phyloP scores from a whole-genome alignment of 768 basidiomycete species.

The Rossbeevera mucosa region DNA sequence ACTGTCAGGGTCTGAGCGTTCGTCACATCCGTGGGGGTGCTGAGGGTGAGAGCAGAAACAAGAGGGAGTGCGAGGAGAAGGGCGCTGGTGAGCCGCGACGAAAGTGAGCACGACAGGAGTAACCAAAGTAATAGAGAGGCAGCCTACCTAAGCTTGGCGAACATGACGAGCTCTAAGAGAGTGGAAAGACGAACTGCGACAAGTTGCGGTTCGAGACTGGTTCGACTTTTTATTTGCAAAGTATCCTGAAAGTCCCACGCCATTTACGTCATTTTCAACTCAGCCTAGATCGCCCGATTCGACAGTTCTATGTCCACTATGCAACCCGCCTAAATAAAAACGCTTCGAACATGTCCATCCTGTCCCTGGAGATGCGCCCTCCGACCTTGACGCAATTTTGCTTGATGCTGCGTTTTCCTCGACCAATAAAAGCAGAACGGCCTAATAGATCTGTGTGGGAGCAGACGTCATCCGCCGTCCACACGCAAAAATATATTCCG shows the following conservation, averaged over 20 bases:
- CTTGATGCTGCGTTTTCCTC: background rate
- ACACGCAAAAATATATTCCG: background rate
- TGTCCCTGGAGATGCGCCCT: conserved; percentile 10
- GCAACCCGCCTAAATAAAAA: background rate
- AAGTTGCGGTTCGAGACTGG: conserved; percentile 4
- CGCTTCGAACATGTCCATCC: background rate
- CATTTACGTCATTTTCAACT: conserved; percentile 8
- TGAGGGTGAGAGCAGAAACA: conserved; percentile 42
- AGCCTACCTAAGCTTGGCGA: conserved; percentile 45
- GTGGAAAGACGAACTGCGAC: conserved; percentile 12
- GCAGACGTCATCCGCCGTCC: background rate
- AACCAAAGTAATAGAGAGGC: rapidly evolving
- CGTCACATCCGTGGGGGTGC: conserved; percentile 31
- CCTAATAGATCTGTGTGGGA: conserved; percentile 34
- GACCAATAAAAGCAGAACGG: conserved; percentile 2
- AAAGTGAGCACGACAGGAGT: background rate
- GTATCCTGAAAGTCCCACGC: conserved; percentile 23
- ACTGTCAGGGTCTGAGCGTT: conserved; percentile 37
- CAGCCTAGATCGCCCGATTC: conserved; percentile 2
- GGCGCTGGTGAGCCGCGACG: conserved; percentile 26
- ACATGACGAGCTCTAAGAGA: conserved; percentile 40
- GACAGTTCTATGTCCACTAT: background rate
- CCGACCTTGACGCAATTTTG: background rate
- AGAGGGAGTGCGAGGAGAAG: conserved; percentile 44
- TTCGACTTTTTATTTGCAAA: conserved; percentile 23